Evolutionary conservation across 2,329 filamentous ascomycete species (phyloP), one percentile per base, ranked within the genome.

Genomic region (Knoxdaviesia capensis): DNA sequence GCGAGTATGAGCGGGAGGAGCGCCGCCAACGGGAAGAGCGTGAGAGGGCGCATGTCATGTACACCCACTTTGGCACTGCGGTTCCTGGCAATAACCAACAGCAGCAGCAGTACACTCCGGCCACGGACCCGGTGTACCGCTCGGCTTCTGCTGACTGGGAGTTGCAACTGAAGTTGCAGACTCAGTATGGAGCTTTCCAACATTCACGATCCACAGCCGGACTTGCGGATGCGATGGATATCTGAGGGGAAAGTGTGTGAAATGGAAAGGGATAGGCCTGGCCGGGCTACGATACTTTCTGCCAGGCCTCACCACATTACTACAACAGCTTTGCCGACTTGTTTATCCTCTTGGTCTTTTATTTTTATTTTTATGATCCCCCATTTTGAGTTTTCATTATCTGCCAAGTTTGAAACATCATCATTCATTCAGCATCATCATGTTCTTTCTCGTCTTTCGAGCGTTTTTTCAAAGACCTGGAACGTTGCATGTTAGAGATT

Each of bases 41-140:
- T n/a, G 34, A 39, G 33, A 39, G 34, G 36, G 10, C 33, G 11
- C 38, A 40, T 31, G 11, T 32, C 7, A 36, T 40, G 29, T 67
- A 66, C 49, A 60, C 55, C 38, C 62, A 63, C 45, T 65, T 63
- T 44, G 62, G 64, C 20, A 56, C 56, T 6, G 53, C 60, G 3
- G 51, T 61, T 5, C 59, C 57, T 40, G 55, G 52, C 20, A 20
- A 20, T 20, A 20, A 20, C 20, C 20, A 20, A 20, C 20, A 20
- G 20, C 20, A 20, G 5, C 53, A 51, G 28, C 49, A 49, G 20
- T 78, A 77, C 58, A 67, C 60, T 10, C 63, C 63, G 7, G 67
- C 77, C 0, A 75, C 69, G 2, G 80, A 85, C 48, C 80, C 80
- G 0, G 78, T 78, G n/a, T 85, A 84, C 54, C 68, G 57, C 47